Evolutionary conservation across 2,329 filamentous ascomycete genomes (phyloP), one percentile per base, ranked within the genome.

Genomic region (Didymella pomorum): DNA sequence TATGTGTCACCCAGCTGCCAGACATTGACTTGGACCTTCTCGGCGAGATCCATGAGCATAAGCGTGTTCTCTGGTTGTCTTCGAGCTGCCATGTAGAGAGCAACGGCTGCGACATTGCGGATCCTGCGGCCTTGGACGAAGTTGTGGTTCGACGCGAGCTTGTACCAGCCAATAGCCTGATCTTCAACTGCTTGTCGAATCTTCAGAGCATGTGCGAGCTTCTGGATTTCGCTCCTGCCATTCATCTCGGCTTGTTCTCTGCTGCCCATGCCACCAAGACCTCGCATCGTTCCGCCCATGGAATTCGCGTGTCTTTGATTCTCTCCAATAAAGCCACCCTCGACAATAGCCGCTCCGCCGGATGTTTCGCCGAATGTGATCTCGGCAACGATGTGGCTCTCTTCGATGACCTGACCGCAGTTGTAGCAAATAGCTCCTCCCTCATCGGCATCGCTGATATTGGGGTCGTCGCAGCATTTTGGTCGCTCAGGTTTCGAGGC

Each of bases 11-110:
- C 95, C 14, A 99, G 84, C 62, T 91, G 89, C 79, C 96, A 99
- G 23, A 99, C 94, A 67, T 97, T 97, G 73, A 95, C 87, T 80
- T 72, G 81, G n/a, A 89, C 79, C 41, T 94, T 84, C 73, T 99
- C 95, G 12, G 95, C 92, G 72, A 99, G 87, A 74, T 99, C 95
- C 75, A 99, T 98, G 42, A 99, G 84, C 89, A 99, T 93, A 66
- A 95, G 84, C 41, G 89, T 90, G 73, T 95, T 96, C 23, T 89
- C 88, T 42, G 87, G 86, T 61, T 91, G 87, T 52, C 89, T 87
- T 61, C 95, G 88, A 72, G 92, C 96, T 14, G 92, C 92, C 54
- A 92, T 89, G 68, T 98, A 99, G 28, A 99, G 83, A 72, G 91
- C 94, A 26, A 96, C 91, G n/a, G 92, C 92, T 26, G 91, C 90